Conservation (phyloP, 768 basidiomycete genomes). For the Amanita jacksonii region DNA sequence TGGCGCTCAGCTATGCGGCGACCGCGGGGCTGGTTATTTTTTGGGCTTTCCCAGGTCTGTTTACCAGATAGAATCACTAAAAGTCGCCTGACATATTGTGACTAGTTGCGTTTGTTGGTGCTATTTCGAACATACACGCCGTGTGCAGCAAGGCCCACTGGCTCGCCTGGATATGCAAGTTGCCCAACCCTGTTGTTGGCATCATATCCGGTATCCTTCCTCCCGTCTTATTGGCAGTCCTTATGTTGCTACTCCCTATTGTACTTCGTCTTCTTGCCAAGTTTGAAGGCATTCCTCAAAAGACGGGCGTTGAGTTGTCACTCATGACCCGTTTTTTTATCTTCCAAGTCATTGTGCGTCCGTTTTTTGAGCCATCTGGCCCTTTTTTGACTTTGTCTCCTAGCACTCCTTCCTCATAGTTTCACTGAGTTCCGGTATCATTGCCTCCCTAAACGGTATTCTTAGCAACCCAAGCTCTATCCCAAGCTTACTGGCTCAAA, state of each 20-base stretch:
- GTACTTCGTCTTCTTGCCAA: slow-evolving; percentile 69
- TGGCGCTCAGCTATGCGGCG: slow-evolving; percentile 56
- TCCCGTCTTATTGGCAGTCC: slow-evolving; percentile 75
- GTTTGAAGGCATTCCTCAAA: slow-evolving; percentile 87
- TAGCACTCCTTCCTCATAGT: slow-evolving; percentile 94
- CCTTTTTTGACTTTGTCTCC: not conserved
- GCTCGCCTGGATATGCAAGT: slow-evolving; percentile 76
- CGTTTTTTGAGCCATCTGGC: not conserved
- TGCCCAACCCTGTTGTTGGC: slow-evolving; percentile 59
- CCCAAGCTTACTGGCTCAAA: slow-evolving; percentile 61
- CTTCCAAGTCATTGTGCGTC: slow-evolving; percentile 82
- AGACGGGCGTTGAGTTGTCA: slow-evolving; percentile 75
- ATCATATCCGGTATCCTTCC: slow-evolving; percentile 85
- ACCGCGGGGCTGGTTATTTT: slow-evolving; percentile 77
- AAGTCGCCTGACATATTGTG: no score
- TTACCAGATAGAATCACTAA: no score
- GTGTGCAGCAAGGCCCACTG: slow-evolving; percentile 58
- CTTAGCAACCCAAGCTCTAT: slow-evolving; percentile 59
- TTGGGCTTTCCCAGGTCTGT: slow-evolving; percentile 78
- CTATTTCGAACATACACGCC: slow-evolving; percentile 68
- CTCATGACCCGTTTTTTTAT: slow-evolving; percentile 90
- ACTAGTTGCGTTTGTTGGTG: slow-evolving; percentile 82
- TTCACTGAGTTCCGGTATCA: slow-evolving; percentile 75
- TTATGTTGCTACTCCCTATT: slow-evolving; percentile 84
- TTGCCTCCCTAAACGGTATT: slow-evolving; percentile 57